These are phyloP conservation scores for Candida labiduridarum DNA, from an alignment of 1,139 yeast species.

Conservation along the genomic window DNA sequence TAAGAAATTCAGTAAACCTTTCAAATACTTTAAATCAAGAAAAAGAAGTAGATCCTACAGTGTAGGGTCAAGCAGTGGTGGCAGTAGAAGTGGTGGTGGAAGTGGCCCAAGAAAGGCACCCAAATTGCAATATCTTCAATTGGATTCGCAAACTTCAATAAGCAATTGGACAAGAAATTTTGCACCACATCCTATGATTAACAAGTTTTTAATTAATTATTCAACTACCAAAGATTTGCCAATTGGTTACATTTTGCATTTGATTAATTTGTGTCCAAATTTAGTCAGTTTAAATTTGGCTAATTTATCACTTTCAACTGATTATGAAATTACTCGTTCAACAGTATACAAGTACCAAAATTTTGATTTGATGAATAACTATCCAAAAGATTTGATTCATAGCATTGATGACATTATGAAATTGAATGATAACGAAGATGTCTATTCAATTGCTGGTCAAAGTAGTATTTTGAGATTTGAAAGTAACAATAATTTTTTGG, in stretches of 20 bases:
- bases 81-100: background rate
- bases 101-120: constrained; percentile 13
- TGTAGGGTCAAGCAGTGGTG: constrained; percentile 1
- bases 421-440: constrained; percentile 11
- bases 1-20: constrained; percentile 25
- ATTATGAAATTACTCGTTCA: constrained; percentile 50
- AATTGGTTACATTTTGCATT: constrained; percentile 63
- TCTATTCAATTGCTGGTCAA: constrained; percentile 3
- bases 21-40: constrained; percentile 27
- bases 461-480: constrained; percentile 9
- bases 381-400: constrained; percentile 31
- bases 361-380: constrained; percentile 43
- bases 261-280: constrained; percentile 62
- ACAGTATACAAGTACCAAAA: constrained; percentile 38
- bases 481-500: constrained; percentile 6
- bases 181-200: constrained; percentile 58
- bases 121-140: constrained; percentile 15
- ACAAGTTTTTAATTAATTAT: constrained; percentile 57
- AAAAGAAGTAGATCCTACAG: constrained; percentile 21
- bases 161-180: constrained; percentile 9
- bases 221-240: constrained; percentile 68
- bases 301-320: constrained; percentile 57
- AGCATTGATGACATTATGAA: constrained; percentile 27
- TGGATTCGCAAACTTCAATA: constrained; percentile 7
- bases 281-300: constrained; percentile 52